These are phyloP conservation scores for Pichia insulana DNA, from an alignment of 805 yeast genomes.

Conservation along the genomic window DNA sequence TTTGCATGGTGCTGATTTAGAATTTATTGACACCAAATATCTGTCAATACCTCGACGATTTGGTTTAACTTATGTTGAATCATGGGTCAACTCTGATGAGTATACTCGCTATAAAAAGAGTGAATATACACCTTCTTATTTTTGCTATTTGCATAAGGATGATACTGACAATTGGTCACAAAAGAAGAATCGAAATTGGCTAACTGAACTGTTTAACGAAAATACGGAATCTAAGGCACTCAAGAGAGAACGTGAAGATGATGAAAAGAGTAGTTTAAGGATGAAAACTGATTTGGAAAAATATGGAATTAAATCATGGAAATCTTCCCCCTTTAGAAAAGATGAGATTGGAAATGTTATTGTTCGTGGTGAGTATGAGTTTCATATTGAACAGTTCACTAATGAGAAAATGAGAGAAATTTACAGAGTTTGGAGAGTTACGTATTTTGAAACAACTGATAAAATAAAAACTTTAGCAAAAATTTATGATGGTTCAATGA, in stretches of 20 bases:
- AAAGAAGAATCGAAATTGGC: conserved; percentile 2
- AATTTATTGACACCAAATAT: conserved; percentile 6
- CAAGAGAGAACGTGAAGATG: not conserved
- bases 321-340: not conserved
- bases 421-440: conserved; percentile 9
- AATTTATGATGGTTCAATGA: not conserved
- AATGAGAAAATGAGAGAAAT: conserved; percentile 4
- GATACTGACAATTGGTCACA: conserved; percentile 1
- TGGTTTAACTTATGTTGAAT: conserved; percentile 10
- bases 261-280: not conserved
- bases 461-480: not conserved
- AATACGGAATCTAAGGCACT: not conserved
- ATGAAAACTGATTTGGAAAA: not conserved
- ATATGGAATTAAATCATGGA: conserved; percentile 2
- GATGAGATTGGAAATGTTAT: conserved; percentile 1
- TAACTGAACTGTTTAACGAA: conserved; percentile 3
- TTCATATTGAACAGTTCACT: conserved; percentile 1
- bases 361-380: conserved; percentile 8
- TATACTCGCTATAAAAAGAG: not conserved
- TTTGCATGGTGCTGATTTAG: conserved; percentile 9
- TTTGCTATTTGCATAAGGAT: not conserved
- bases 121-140: conserved; percentile 4
- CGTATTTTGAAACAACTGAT: conserved; percentile 6
- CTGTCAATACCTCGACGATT: conserved; percentile 10
- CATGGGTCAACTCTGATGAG: conserved; percentile 3